Base-by-base conservation (phyloP, 2,329 filamentous ascomycete species). In the Fusarium haematococcum region DNA sequence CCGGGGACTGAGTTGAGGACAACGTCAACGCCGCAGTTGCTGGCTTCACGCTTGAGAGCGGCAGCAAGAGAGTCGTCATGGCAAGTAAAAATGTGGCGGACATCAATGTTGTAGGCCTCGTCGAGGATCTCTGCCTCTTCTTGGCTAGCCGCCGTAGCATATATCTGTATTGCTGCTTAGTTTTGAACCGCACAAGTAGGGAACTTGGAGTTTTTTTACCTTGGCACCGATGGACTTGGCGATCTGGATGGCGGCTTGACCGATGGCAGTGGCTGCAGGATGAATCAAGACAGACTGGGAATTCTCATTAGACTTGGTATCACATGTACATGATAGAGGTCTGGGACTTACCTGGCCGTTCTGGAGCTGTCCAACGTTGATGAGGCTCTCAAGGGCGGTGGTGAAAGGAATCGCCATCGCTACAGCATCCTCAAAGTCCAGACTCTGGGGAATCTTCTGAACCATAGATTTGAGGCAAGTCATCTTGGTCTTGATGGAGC, bases 61-160 rank as follows among this genome's bases (percentile, higher is more conserved):
- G 50, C 33, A 23, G 35, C 48, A 56, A 68, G 41, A 16, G 41
- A 41, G 20, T 37, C 35, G n/a, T 58, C 39, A 25, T 48, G 39
- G 48, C 33, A 64, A 33, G 33, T 59, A 25, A 68, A 68, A 13
- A 59, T 65, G 56, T 63, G 65, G 33, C 16, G 60, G 60, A 43
- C 6, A 37, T 37, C 35, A 37, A 68, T 64, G 11, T 39, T 52
- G 43, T 43, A 58, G n/a, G 56, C 48, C n/a, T 59, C 32, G 20
- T 58, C 33, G 52, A 57, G 56, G 11, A 63, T 25, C 39, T 65
- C 60, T 33, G 50, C 50, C 25, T 65, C 60, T 39, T 48, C 45
- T 32, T 56, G 6, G 20, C 27, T 56, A 7, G 45, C 23, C 14
- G 64, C 52, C 6, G 65, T 68, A 18, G 27, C 43, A 45, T 65